These are phyloP conservation scores for Wickerhamomyces strasburgensis DNA, from an alignment of 805 yeast genomes.

Conservation along the genomic window DNA sequence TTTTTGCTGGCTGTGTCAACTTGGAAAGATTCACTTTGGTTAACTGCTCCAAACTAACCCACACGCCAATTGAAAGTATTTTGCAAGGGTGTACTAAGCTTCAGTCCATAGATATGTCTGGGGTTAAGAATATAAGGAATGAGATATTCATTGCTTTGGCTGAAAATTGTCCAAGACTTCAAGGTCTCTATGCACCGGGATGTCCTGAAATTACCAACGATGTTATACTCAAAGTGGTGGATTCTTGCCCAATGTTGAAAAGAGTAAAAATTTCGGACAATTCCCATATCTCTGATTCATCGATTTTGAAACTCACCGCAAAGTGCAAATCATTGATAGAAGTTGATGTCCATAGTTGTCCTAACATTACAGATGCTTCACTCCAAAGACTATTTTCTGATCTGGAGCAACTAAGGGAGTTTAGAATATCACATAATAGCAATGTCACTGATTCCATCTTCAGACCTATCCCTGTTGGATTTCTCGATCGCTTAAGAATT, in stretches of 20 bases:
- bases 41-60: constrained; percentile 64
- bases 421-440: constrained; percentile 70
- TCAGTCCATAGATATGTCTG: constrained; percentile 85
- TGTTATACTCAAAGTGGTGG: constrained; percentile 55
- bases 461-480: constrained; percentile 42
- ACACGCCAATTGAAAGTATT: constrained; percentile 55
- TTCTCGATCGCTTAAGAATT: constrained; percentile 66
- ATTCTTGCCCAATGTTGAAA: constrained; percentile 67
- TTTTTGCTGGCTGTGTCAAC: constrained; percentile 64
- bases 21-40: constrained; percentile 84
- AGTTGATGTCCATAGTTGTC: constrained; percentile 81
- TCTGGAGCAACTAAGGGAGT: constrained; percentile 74
- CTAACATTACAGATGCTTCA: constrained; percentile 62
- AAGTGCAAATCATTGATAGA: constrained; percentile 81
- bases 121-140: constrained; percentile 66
- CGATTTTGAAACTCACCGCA: constrained; percentile 55
- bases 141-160: constrained; percentile 67
- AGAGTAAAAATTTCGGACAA: constrained; percentile 80
- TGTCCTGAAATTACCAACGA: constrained; percentile 66
- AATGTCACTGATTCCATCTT: constrained; percentile 68
- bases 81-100: constrained; percentile 61
- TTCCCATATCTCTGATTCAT: constrained; percentile 55
- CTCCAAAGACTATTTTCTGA: constrained; percentile 52
- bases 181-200: constrained; percentile 86
- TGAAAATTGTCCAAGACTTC: constrained; percentile 64